These are phyloP conservation scores for Somion occarium DNA, from an alignment of 1,284 basidiomycete genomes.

Conservation along the genomic window DNA sequence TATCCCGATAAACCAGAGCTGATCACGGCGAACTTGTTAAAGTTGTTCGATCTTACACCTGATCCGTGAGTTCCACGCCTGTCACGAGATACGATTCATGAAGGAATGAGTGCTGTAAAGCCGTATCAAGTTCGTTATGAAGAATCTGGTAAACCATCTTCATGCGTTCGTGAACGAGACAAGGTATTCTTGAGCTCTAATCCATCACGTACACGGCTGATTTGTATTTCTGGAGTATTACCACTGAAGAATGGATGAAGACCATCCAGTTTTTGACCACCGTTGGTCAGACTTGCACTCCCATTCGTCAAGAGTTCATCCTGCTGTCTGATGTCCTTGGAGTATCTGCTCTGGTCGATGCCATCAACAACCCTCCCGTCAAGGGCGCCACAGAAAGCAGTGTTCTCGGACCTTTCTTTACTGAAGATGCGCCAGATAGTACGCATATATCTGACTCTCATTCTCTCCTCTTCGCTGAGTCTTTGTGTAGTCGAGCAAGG, in stretches of 20 bases:
- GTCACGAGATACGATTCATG: neutral
- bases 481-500: conserved; percentile 33
- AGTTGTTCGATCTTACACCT: conserved; percentile 39
- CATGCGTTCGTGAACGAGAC: conserved; percentile 65
- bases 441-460: conserved; percentile 28
- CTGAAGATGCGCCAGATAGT: conserved; percentile 76
- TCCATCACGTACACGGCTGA: neutral
- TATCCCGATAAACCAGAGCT: conserved; percentile 47
- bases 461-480: neutral
- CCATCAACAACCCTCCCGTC: conserved; percentile 69
- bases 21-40: conserved; percentile 52
- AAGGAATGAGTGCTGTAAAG: conserved; percentile 11
- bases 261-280: conserved; percentile 74
- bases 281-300: conserved; percentile 68
- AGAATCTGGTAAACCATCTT: conserved; percentile 49
- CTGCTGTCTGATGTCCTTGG: conserved; percentile 79
- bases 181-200: conserved; percentile 28
- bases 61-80: conserved; percentile 32
- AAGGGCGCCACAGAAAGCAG: conserved; percentile 68
- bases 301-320: conserved; percentile 80
- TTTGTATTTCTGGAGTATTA: conserved; percentile 44
- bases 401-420: conserved; percentile 83
- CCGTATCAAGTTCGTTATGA: conserved; percentile 28
- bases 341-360: conserved; percentile 73
- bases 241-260: conserved; percentile 83